Evolutionary conservation across 2,329 filamentous ascomycete genomes (phyloP), one percentile per base, ranked within the genome.

Genomic region (Thielaviopsis euricoi): DNA sequence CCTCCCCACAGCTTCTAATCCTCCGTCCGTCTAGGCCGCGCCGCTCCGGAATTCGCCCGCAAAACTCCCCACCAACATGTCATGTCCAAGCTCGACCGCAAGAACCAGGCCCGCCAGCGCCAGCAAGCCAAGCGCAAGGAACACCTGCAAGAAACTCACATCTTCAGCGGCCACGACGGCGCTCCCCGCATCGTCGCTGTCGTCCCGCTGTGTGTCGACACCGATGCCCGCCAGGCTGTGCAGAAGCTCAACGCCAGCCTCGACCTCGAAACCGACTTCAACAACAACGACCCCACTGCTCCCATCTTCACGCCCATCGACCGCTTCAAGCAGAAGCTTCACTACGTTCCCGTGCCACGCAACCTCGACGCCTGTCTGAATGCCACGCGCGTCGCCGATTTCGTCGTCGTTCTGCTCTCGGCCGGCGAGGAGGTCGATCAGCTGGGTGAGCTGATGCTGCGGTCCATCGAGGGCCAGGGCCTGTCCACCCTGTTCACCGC

Each of bases 1-100:
- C 10, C 29, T 19, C 29, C 21, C 13, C 15, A 10, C 15, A 12
- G 9, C 22, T 26, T n/a, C 26, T 17, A 2, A 19, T 55, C 37
- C 46, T 13, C 21, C 21, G 17, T 40, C 46, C 29, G 17, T 29
- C 15, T 62, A 93, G 88, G 90, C 68, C 93, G 93, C 71, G 79
- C 91, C 54, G 84, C 77, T 58, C 74, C 81, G 66, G 87, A 95
- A 67, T 81, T 78, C 65, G 76, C 77, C 65, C 83, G 91, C 67
- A 94, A 88, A 71, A 95, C 91, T 17, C 88, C 88, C 58, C 89
- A 95, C 70, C 93, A 98, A 70, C 89, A 95, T 73, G 82, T 96
- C 73, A 91, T 96, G 87, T 95, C 89, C 60, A 98, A 97, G 73
- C 80, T 98, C 69, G 89, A 95, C 71, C 86, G 93, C 61, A 84